Conservation (phyloP, 2,329 filamentous ascomycete species). For the Penicillium sp. region DNA sequence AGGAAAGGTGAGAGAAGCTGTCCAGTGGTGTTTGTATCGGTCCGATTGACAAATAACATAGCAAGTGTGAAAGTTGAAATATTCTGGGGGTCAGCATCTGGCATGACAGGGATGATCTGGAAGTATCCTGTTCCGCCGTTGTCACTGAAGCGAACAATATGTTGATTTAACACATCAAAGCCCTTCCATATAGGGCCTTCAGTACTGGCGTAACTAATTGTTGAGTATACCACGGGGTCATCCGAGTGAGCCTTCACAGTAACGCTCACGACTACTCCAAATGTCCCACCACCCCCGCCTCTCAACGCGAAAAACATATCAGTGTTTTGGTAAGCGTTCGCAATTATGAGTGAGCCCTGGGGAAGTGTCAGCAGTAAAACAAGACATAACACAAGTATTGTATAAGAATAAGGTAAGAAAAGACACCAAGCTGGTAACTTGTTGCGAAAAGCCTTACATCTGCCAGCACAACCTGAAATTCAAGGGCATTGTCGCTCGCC, state of each 20-base stretch:
- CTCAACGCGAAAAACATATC: conserved; percentile 52
- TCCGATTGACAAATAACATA: not conserved
- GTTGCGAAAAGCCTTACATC: conserved; percentile 18
- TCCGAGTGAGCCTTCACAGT: conserved; percentile 3
- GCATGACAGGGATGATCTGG: not conserved
- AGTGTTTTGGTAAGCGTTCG: conserved; percentile 42
- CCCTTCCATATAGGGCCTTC: not conserved
- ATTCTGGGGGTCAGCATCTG: not conserved
- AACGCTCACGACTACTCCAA: conserved; percentile 7
- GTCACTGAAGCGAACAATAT: not conserved
- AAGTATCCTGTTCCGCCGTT: not conserved
- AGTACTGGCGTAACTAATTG: conserved; percentile 41
- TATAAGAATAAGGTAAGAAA: not conserved
- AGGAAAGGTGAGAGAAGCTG: not conserved
- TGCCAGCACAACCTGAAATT: conserved; percentile 50
- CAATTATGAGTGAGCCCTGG: conserved; percentile 45
- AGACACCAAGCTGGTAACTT: no score
- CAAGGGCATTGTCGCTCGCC: conserved; percentile 52
- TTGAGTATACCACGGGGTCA: not conserved
- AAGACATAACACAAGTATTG: not conserved
- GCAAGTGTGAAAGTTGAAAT: not conserved
- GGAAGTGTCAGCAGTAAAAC: conserved; percentile 13
- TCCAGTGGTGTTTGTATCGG: not conserved
- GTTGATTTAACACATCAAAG: not conserved
- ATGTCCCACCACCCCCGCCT: conserved; percentile 8